Evolutionary conservation across 352 stramenopile species (phyloP).

Genomic region (Phytophthora pseudosyringae): DNA sequence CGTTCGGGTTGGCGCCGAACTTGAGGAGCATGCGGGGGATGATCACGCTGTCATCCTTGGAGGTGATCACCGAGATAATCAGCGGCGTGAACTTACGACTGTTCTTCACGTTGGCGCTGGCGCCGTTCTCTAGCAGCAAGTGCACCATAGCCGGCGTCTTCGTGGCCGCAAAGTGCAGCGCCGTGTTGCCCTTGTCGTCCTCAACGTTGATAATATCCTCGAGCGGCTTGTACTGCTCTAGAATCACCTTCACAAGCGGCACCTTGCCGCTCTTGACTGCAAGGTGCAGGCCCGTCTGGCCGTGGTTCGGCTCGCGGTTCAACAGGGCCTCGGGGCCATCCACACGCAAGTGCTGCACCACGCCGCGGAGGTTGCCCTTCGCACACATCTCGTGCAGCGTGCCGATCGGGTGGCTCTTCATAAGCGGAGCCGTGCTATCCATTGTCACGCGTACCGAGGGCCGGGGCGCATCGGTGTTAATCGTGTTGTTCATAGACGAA

Average conservation of each 20-base stretch:
- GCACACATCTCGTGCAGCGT: constrained; percentile 80
- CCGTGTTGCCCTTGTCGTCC: constrained; percentile 90
- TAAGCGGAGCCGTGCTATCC: constrained; percentile 69
- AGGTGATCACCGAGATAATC: constrained; percentile 91
- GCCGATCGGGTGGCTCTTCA: constrained; percentile 83
- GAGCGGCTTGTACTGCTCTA: constrained; percentile 82
- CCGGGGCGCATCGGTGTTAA: constrained; percentile 50
- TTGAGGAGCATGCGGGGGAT: constrained; percentile 90
- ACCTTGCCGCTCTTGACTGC: constrained; percentile 87
- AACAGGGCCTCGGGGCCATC: constrained; percentile 70
- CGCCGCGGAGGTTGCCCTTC: constrained; percentile 81
- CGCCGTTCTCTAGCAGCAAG: constrained; percentile 75
- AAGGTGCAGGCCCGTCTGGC: constrained; percentile 81
- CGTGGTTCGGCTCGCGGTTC: constrained; percentile 83
- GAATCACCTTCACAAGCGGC: constrained; percentile 80
- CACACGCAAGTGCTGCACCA: constrained; percentile 80
- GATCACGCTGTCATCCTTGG: constrained; percentile 81
- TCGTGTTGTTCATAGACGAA: constrained; percentile 45
- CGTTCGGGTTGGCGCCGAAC: constrained; percentile 87
- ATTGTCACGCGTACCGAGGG: constrained; percentile 77
- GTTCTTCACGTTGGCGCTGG: constrained; percentile 89
- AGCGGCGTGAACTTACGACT: constrained; percentile 84
- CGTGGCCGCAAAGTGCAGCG: constrained; percentile 86
- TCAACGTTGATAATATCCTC: constrained; percentile 87
- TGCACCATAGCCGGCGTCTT: constrained; percentile 88